Evolutionary conservation across 176 grass and related monocot genomes (phyloP).

Genomic region (Oryza australiensis): DNA sequence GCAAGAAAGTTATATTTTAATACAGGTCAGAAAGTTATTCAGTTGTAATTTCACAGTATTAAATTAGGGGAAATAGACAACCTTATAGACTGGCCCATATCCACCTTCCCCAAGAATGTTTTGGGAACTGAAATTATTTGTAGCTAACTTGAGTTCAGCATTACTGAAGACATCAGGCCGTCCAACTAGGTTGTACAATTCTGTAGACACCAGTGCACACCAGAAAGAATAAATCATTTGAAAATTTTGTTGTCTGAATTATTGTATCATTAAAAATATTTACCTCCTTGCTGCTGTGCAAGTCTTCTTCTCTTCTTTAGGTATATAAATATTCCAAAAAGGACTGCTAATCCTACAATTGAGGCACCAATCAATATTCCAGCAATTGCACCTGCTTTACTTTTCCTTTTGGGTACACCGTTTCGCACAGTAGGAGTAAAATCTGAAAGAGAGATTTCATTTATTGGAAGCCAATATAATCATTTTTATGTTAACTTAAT

Average conservation of each 20-base stretch:
- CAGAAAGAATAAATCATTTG: neutral
- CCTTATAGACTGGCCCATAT: conserved; percentile 68
- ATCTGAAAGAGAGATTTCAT: conserved; percentile 44
- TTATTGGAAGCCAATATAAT: conserved; percentile 3
- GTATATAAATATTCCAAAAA: conserved; percentile 42
- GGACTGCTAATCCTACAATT: conserved; percentile 32
- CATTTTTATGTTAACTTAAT: neutral
- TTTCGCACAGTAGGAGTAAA: conserved; percentile 73
- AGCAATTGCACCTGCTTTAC: conserved; percentile 45
- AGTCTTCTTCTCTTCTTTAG: conserved; percentile 45
- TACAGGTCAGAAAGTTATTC: neutral
- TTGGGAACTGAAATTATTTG: conserved; percentile 41
- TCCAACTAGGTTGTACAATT: conserved; percentile 29
- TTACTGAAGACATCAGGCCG: conserved; percentile 30
- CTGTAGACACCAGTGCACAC: neutral
- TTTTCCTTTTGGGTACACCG: conserved; percentile 32
- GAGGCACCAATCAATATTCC: conserved; percentile 42
- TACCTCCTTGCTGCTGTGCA: conserved; percentile 41
- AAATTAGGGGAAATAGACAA: neutral
- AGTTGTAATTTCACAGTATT: neutral
- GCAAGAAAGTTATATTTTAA: neutral
- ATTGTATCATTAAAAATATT: neutral
- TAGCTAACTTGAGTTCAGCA: conserved; percentile 26
- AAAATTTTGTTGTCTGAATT: neutral
- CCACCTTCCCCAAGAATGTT: conserved; percentile 69